Conservation (phyloP, 805 yeast species). For the Lachancea cidri region DNA sequence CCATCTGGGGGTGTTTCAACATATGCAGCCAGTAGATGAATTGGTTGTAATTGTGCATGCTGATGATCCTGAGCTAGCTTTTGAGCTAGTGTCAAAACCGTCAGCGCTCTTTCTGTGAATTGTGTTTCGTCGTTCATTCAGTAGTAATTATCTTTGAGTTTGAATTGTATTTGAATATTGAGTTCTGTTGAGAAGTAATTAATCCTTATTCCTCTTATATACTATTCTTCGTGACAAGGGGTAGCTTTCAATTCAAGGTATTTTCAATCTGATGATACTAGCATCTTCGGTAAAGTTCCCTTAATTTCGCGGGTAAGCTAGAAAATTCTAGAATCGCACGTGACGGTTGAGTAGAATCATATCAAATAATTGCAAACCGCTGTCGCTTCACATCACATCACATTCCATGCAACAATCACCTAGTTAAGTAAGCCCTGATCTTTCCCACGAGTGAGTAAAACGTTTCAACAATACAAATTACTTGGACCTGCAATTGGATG, state of each 20-base stretch:
- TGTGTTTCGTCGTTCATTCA: slow-evolving; percentile 54
- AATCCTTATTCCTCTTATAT: not conserved
- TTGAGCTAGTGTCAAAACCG: slow-evolving; percentile 71
- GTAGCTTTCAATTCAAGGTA: not conserved
- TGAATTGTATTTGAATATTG: not conserved
- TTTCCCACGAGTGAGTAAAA: too few relatives aligned
- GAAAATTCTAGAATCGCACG: not conserved
- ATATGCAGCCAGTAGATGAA: slow-evolving; percentile 90
- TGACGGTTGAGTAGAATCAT: too few relatives aligned
- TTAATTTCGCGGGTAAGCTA: not conserved
- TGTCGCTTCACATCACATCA: too few relatives aligned
- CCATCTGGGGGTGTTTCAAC: slow-evolving; percentile 54
- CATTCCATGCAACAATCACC: too few relatives aligned
- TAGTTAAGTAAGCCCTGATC: too few relatives aligned
- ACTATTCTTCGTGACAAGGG: not conserved
- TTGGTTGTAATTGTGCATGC: slow-evolving; percentile 79
- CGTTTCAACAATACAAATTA: too few relatives aligned
- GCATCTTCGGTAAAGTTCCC: not conserved
- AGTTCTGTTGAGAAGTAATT: not conserved
- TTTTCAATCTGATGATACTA: not conserved
- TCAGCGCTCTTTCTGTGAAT: slow-evolving; percentile 91
- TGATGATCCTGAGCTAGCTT: slow-evolving; percentile 79
- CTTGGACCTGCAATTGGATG: too few relatives aligned
- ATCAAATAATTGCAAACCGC: too few relatives aligned
- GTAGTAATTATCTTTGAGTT: not conserved